A percentile compares a stretch with the other conserved stretches of the same genome.
phyloP scores from a whole-genome alignment of 257 asterid genomes.

The Lavandula angustifolia region DNA sequence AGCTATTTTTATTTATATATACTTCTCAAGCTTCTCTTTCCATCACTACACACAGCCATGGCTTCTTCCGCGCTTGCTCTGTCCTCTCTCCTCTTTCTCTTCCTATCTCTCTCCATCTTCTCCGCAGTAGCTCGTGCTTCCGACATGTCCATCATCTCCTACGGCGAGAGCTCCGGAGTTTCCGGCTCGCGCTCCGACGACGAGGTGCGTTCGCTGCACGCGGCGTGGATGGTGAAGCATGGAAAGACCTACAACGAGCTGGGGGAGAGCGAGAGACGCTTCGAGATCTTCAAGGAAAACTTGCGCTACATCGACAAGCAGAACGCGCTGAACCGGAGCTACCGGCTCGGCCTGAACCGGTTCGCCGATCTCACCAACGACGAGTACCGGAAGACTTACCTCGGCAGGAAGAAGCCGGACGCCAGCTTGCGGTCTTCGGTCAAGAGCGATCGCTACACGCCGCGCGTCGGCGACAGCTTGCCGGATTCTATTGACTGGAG shows the following conservation, averaged over 20 bases:
- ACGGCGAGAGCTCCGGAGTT: conserved; percentile 37
- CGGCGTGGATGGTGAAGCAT: conserved; percentile 70
- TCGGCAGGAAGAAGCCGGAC: conserved; percentile 50
- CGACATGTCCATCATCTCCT: conserved; percentile 66
- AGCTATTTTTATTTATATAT: too few relatives aligned
- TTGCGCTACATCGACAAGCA: conserved; percentile 65
- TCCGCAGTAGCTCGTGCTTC: conserved; percentile 34
- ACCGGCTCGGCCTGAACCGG: conserved; percentile 64
- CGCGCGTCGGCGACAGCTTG: conserved; percentile 49
- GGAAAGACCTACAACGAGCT: conserved; percentile 59
- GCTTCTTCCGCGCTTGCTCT: conserved; percentile 1
- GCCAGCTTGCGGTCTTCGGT: conserved; percentile 35
- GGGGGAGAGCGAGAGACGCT: conserved; percentile 68
- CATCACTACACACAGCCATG: conserved; percentile 12
- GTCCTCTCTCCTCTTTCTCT: conserved; percentile 16
- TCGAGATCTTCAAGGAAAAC: conserved; percentile 72
- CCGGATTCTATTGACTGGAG: conserved; percentile 92
- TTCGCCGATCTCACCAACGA: conserved; percentile 75
- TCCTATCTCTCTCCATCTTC: conserved; percentile 32
- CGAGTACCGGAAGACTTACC: conserved; percentile 58
- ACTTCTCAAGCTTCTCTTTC: too few relatives aligned
- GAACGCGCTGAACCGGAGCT: conserved; percentile 52
- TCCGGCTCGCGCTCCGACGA: conserved; percentile 42
- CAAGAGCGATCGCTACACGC: conserved; percentile 47
- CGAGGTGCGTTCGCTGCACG: conserved; percentile 56